Evolutionary conservation across 352 stramenopile genomes (phyloP), one percentile per base, ranked within the genome.

Genomic region (Phytopythium oedochilum): DNA sequence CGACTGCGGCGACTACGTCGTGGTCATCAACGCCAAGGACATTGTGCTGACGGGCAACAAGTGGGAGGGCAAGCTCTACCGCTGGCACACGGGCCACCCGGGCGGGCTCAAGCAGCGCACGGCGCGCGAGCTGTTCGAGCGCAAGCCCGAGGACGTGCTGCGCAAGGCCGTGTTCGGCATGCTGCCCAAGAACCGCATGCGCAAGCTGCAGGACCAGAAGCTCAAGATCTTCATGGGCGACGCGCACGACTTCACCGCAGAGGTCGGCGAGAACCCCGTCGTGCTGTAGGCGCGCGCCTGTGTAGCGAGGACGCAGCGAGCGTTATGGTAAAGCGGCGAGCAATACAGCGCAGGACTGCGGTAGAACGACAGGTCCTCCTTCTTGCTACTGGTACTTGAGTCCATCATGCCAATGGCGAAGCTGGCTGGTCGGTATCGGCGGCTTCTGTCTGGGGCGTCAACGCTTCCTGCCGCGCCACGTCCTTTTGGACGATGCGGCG

Each of bases 1-100:
- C n/a, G 96, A 99, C 78, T 98, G 94, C 75, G 97, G 97, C 47
- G 97, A 99, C 83, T 96, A 95, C 66, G 92, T 99, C 11, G 96
- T 99, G 28, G 92, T 98, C 42, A 86, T 98, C 54, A 98, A 98
- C 79, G 96, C 96, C 45, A 89, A 97, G 65, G 70, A 98, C 72
- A 89, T 98, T 49, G 83, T 97, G 58, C 92, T 98, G 66, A 97
- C 94, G 57, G 95, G 95, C 55, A 96, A 98, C 70, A 98, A 98
- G 80, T 98, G 92, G 90, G 85, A 96, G 59, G 84, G 97, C 57
- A 99, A 99, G 83, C 68, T 99, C 59, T 99, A 99, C 79, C 74
- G 87, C 59, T 99, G 96, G 96, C 97, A 99, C 82, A 99, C 97
- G 44, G 96, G 96, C 53, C 97, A 98, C 78, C 94, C 96, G 23